A percentile compares a stretch with the other conserved stretches of the same genome.
Evolutionary conservation across 2,329 filamentous ascomycete species (phyloP).

Genomic region (Arthrobotrys iridis): DNA sequence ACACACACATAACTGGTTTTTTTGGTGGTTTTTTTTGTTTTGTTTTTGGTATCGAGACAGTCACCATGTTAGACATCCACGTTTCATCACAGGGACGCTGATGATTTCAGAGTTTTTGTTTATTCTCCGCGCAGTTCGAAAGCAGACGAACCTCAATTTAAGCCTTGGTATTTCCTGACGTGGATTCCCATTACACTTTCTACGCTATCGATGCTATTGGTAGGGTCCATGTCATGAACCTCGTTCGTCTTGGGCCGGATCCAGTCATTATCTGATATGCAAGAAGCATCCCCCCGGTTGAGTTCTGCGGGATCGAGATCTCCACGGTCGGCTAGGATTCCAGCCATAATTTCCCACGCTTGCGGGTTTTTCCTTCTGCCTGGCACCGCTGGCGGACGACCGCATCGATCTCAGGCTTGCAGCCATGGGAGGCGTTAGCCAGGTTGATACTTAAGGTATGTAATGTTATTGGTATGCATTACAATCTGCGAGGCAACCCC

Average conservation of each 20-base stretch:
- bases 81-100: constrained; percentile 6
- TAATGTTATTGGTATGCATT: constrained; percentile 1
- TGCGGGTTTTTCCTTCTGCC: constrained; percentile 15
- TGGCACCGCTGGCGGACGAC: constrained; percentile 19
- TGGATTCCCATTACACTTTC: constrained; percentile 27
- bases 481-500: constrained; percentile 16
- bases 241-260: constrained; percentile 6
- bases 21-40: background rate
- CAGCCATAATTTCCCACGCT: constrained; percentile 43
- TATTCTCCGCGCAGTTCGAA: background rate
- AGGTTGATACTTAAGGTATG: background rate
- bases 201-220: background rate
- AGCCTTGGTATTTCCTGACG: constrained; percentile 5
- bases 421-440: background rate
- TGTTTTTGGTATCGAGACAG: background rate
- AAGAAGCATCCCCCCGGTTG: constrained; percentile 22
- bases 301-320: constrained; percentile 38
- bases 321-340: constrained; percentile 28
- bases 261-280: background rate
- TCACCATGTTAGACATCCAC: constrained; percentile 11
- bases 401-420: background rate
- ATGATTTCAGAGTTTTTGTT: constrained; percentile 6
- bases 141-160: constrained; percentile 22
- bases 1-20: background rate
- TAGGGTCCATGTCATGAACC: constrained; percentile 7